phyloP scores from a whole-genome alignment of 192 early-diverging fungal genomes.

The Phlyctochytrium planicorne region DNA sequence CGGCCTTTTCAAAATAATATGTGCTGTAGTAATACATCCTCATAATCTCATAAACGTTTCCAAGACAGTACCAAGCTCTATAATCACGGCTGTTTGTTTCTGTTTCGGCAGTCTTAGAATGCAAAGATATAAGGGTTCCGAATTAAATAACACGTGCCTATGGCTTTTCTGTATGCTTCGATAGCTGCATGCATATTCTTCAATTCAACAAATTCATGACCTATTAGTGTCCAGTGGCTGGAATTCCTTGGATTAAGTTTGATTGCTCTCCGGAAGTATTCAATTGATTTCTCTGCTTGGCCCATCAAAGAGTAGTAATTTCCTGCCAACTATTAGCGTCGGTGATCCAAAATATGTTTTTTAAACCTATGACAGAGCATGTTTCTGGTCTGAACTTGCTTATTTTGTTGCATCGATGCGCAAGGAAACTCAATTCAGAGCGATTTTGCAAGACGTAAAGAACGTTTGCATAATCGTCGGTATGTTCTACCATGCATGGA shows the following conservation, averaged over 20 bases:
- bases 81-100: constrained; percentile 79
- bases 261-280: constrained; percentile 82
- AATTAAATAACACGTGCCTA: constrained; percentile 56
- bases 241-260: constrained; percentile 74
- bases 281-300: constrained; percentile 82
- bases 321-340: no score
- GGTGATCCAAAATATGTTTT: no score
- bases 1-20: constrained; percentile 80
- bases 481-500: constrained; percentile 77
- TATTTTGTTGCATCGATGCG: constrained; percentile 65
- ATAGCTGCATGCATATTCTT: constrained; percentile 87
- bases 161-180: constrained; percentile 82
- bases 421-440: constrained; percentile 72
- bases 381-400: constrained; percentile 89
- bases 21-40: constrained; percentile 78
- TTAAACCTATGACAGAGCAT: constrained; percentile 46
- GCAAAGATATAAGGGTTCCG: neutral
- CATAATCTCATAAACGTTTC: constrained; percentile 84
- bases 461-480: constrained; percentile 85
- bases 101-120: constrained; percentile 12
- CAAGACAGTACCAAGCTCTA: constrained; percentile 91
- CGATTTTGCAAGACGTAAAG: constrained; percentile 76
- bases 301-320: constrained; percentile 86
- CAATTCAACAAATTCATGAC: constrained; percentile 92
- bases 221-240: constrained; percentile 89